A percentile compares a stretch with the other conserved stretches of the same genome.
These are phyloP conservation scores for Moesziomyces antarcticus DNA, from an alignment of 1,284 basidiomycete species.

Conservation along the genomic window DNA sequence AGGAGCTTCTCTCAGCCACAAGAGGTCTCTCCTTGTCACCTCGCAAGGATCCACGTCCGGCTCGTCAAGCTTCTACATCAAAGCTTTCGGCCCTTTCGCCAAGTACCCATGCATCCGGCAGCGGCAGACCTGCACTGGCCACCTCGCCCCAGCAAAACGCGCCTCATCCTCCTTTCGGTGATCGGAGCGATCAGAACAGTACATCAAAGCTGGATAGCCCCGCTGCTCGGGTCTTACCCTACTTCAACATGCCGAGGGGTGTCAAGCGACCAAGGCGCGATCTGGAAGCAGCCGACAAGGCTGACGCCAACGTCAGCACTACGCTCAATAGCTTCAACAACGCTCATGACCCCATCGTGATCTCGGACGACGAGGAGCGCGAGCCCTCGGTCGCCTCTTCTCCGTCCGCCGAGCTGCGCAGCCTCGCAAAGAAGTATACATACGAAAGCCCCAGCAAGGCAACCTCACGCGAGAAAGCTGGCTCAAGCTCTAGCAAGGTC, in stretches of 20 bases:
- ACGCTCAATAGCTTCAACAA: background rate
- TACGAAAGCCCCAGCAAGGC: background rate
- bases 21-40: slow-evolving; percentile 26
- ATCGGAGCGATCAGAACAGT: no score
- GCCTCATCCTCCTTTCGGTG: no score
- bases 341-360: slow-evolving; percentile 14
- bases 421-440: background rate
- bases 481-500: background rate
- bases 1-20: slow-evolving; percentile 23
- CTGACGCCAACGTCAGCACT: background rate
- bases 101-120: no score
- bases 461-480: background rate
- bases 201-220: no score
- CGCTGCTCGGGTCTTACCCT: background rate
- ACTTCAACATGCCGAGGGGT: slow-evolving; percentile 11
- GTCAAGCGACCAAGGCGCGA: slow-evolving; percentile 13
- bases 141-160: slow-evolving; percentile 3
- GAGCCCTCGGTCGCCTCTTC: no score
- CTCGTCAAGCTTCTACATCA: background rate
- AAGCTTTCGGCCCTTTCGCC: background rate
- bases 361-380: slow-evolving; percentile 15
- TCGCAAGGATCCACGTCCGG: slow-evolving; percentile 4
- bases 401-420: background rate
- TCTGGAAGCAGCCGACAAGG: background rate
- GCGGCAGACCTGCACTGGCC: background rate